phyloP scores from a whole-genome alignment of 306 rosid species.

The Prunus campanulata region DNA sequence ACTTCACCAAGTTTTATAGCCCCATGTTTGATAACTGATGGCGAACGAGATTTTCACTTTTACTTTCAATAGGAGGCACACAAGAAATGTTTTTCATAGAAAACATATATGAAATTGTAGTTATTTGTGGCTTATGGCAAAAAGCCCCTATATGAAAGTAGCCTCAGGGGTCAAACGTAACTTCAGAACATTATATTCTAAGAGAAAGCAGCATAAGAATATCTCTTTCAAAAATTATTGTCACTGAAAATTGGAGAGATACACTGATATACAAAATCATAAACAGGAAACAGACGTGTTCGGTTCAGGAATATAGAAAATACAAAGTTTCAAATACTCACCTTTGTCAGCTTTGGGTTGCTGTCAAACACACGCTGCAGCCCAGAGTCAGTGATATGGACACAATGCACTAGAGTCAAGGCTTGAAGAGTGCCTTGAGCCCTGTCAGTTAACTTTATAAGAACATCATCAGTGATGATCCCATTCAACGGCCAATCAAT shows the following conservation, averaged over 20 bases:
- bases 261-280: not conserved
- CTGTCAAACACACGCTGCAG: slow-evolving; percentile 44
- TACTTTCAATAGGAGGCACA: not conserved
- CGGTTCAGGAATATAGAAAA: not conserved
- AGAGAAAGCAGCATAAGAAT: not conserved
- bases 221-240: not conserved
- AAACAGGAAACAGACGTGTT: not conserved
- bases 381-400: slow-evolving; percentile 50
- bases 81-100: not conserved
- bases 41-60: not conserved
- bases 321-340: slow-evolving; percentile 23
- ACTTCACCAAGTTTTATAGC: not conserved
- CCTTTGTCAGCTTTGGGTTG: slow-evolving; percentile 58
- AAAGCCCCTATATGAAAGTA: no score
- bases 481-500: slow-evolving; percentile 44
- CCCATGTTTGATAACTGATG: not conserved
- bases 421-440: slow-evolving; percentile 62
- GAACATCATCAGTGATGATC: slow-evolving; percentile 44
- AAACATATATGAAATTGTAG: not conserved
- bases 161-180: not conserved
- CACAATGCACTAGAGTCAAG: slow-evolving; percentile 51
- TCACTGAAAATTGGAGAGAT: not conserved
- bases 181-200: not conserved
- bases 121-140: no score
- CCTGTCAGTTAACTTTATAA: slow-evolving; percentile 51